phyloP scores from a whole-genome alignment of 2,329 filamentous ascomycete genomes.

The Calonectria crousiana region DNA sequence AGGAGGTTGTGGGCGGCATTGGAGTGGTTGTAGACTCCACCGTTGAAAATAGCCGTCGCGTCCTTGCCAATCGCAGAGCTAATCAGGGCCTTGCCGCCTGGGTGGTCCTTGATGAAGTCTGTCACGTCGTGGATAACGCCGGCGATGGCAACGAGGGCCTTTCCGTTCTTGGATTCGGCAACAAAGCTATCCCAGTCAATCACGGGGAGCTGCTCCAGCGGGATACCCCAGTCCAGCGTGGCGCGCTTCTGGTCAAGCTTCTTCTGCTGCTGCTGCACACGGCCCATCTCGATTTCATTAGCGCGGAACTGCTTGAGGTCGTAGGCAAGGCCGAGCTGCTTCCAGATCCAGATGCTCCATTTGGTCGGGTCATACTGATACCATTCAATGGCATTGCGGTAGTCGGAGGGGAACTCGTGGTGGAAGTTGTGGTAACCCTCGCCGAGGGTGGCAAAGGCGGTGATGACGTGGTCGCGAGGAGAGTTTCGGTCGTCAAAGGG shows the following conservation, averaged over 20 bases:
- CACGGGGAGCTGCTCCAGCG: slow-evolving; percentile 86
- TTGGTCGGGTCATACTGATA: slow-evolving; percentile 93
- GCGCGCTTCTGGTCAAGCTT: slow-evolving; percentile 90
- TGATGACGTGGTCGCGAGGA: slow-evolving; percentile 88
- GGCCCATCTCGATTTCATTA: slow-evolving; percentile 94
- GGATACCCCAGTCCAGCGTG: slow-evolving; percentile 86
- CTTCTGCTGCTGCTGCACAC: slow-evolving; percentile 90
- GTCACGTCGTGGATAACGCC: slow-evolving; percentile 89
- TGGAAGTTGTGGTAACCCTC: slow-evolving; percentile 97
- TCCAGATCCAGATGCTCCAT: slow-evolving; percentile 88
- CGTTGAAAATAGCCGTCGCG: slow-evolving; percentile 90
- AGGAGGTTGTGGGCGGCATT: slow-evolving; percentile 91
- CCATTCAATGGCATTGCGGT: slow-evolving; percentile 92
- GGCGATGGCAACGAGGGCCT: slow-evolving; percentile 80
- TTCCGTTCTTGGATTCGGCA: slow-evolving; percentile 79
- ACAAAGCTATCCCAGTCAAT: slow-evolving; percentile 90
- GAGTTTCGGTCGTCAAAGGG: slow-evolving; percentile 94
- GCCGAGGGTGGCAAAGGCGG: slow-evolving; percentile 85
- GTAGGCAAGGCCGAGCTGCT: slow-evolving; percentile 85
- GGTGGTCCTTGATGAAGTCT: slow-evolving; percentile 88
- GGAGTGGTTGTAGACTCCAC: slow-evolving; percentile 89
- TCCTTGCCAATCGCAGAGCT: slow-evolving; percentile 86
- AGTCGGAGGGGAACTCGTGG: slow-evolving; percentile 93
- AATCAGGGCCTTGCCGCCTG: slow-evolving; percentile 89
- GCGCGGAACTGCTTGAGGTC: slow-evolving; percentile 91